These are phyloP conservation scores for Neodidymelliopsis sp. DNA, from an alignment of 2,329 filamentous ascomycete genomes.

Conservation along the genomic window DNA sequence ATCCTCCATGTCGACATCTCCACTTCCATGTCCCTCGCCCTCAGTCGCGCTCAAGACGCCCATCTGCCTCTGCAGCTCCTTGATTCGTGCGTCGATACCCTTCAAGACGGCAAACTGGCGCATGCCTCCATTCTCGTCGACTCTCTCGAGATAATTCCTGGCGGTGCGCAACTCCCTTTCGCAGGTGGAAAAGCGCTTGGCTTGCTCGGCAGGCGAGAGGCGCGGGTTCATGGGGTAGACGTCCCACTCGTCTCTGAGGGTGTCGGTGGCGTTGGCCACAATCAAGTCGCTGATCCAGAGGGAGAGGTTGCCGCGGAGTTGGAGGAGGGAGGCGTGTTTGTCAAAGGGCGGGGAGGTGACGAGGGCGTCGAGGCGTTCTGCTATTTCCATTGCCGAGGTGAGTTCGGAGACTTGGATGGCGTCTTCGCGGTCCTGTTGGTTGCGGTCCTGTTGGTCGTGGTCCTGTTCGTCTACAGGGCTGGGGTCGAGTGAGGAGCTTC, in stretches of 20 bases:
- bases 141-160: constrained; percentile 31
- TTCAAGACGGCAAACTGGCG: constrained; percentile 23
- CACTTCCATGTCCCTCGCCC: too few species aligned
- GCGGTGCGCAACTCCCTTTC: constrained; percentile 35
- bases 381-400: constrained; percentile 67
- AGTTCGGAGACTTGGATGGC: constrained; percentile 62
- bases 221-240: constrained; percentile 8
- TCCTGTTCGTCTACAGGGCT: constrained; percentile 24
- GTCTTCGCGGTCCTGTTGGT: constrained; percentile 36
- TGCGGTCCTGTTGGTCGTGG: constrained; percentile 12
- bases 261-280: constrained; percentile 40
- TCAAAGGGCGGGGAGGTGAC: constrained; percentile 75
- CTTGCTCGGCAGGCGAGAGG: constrained; percentile 15
- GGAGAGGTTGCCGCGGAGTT: constrained; percentile 75
- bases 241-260: constrained; percentile 26
- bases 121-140: constrained; percentile 29
- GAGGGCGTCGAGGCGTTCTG: constrained; percentile 72
- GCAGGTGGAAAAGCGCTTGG: constrained; percentile 23
- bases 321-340: constrained; percentile 70
- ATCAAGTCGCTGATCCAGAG: constrained; percentile 77
- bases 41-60: too few species aligned
- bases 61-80: constrained; percentile 27
- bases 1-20: constrained; percentile 1
- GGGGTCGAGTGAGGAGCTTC: constrained; percentile 23
- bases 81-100: constrained; percentile 28